Evolutionary conservation across 1,284 basidiomycete genomes (phyloP).

Genomic region (Tilletia horrida): DNA sequence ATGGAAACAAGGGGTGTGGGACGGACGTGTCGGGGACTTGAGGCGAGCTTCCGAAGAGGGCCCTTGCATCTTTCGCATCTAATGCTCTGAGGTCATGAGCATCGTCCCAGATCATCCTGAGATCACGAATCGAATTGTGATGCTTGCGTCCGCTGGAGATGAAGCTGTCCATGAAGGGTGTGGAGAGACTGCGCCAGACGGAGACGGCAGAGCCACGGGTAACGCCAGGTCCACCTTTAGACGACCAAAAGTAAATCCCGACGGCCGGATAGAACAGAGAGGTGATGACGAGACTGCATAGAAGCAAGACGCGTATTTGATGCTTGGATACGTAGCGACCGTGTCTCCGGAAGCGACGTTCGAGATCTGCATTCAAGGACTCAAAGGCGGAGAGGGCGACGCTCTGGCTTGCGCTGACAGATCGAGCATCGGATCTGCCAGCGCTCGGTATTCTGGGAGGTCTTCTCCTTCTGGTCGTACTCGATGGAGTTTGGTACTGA

Average conservation of each 20-base stretch:
- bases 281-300: slow-evolving; percentile 90
- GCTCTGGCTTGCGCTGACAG: neutral
- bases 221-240: slow-evolving; percentile 47
- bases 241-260: slow-evolving; percentile 52
- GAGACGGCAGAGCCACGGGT: slow-evolving; percentile 41
- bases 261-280: slow-evolving; percentile 70
- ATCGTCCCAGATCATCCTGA: slow-evolving; percentile 53
- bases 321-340: slow-evolving; percentile 58
- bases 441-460: no score
- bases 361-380: slow-evolving; percentile 16
- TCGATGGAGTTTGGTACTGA: no score
- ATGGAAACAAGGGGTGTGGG: slow-evolving; percentile 3
- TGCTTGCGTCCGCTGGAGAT: slow-evolving; percentile 41
- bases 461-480: no score
- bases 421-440: neutral
- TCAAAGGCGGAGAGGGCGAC: slow-evolving; percentile 12
- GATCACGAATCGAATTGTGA: slow-evolving; percentile 47
- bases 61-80: slow-evolving; percentile 35
- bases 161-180: slow-evolving; percentile 47
- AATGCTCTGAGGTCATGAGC: slow-evolving; percentile 40
- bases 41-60: slow-evolving; percentile 22
- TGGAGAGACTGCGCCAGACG: slow-evolving; percentile 47
- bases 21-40: slow-evolving; percentile 10
- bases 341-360: slow-evolving; percentile 34
- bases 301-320: slow-evolving; percentile 87